A percentile compares a stretch with the other conserved stretches of the same genome.
These are phyloP conservation scores for Entomortierella beljakovae DNA, from an alignment of 192 early-diverging fungal species.

Conservation along the genomic window DNA sequence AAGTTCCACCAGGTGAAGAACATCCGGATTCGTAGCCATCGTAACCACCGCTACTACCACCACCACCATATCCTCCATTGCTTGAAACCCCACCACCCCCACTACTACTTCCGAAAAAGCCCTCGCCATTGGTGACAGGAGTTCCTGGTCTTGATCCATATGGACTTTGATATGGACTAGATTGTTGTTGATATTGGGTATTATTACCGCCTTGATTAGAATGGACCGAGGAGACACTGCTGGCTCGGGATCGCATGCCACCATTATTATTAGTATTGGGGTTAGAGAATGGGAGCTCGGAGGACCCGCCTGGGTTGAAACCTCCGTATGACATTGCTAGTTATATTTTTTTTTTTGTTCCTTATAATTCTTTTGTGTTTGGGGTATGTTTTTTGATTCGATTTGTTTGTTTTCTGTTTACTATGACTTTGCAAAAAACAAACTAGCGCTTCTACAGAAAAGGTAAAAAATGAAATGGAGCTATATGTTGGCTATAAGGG, in stretches of 20 bases:
- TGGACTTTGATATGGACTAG: slow-evolving; percentile 23
- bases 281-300: slow-evolving; percentile 40
- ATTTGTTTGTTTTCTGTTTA: too few species aligned
- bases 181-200: slow-evolving; percentile 20
- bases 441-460: too few species aligned
- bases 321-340: slow-evolving; percentile 44
- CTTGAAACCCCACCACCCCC: not conserved
- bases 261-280: not conserved
- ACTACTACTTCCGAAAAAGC: slow-evolving; percentile 6
- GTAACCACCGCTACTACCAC: slow-evolving; percentile 24
- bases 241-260: slow-evolving; percentile 28
- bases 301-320: slow-evolving; percentile 36
- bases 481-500: too few species aligned
- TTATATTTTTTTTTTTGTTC: not conserved
- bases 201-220: slow-evolving; percentile 22
- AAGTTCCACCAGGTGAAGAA: slow-evolving; percentile 21
- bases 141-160: slow-evolving; percentile 38
- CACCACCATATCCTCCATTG: slow-evolving; percentile 1
- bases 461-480: too few species aligned
- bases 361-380: not conserved
- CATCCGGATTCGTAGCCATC: slow-evolving; percentile 27
- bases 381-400: not conserved
- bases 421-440: too few species aligned
- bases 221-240: slow-evolving; percentile 41
- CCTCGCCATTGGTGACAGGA: slow-evolving; percentile 11